Conservation (phyloP, 2,329 filamentous ascomycete genomes). For the Claviceps cyperi region DNA sequence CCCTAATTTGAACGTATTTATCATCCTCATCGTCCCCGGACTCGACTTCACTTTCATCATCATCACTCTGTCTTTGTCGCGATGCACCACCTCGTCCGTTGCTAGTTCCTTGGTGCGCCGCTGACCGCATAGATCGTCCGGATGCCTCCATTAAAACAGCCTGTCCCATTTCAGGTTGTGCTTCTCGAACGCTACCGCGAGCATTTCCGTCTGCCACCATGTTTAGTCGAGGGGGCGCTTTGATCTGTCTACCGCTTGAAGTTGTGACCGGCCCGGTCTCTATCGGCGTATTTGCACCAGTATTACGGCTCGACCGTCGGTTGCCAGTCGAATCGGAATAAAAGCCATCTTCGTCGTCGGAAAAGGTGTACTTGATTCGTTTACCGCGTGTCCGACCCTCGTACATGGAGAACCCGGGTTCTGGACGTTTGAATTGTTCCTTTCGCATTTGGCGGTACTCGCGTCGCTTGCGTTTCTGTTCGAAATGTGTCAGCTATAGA, state of each 20-base stretch:
- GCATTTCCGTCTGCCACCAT: slow-evolving; percentile 41
- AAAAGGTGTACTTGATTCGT: slow-evolving; percentile 91
- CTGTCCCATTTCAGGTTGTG: slow-evolving; percentile 24
- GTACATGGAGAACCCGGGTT: slow-evolving; percentile 83
- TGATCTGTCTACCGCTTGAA: slow-evolving; percentile 75
- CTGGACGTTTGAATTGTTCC: slow-evolving; percentile 74
- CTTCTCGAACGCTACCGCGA: slow-evolving; percentile 30
- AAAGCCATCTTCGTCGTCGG: slow-evolving; percentile 68
- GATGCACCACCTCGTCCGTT: slow-evolving; percentile 28
- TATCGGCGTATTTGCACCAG: slow-evolving; percentile 56
- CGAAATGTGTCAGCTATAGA: slow-evolving; percentile 9
- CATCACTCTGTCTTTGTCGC: slow-evolving; percentile 38
- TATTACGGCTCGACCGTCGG: slow-evolving; percentile 61
- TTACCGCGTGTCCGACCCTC: slow-evolving; percentile 94
- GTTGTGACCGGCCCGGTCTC: slow-evolving; percentile 55
- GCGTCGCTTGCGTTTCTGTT: slow-evolving; percentile 75
- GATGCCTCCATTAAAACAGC: slow-evolving; percentile 27
- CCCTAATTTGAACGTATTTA: slow-evolving; percentile 46
- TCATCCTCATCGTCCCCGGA: slow-evolving; percentile 64
- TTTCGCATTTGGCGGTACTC: slow-evolving; percentile 82
- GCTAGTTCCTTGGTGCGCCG: slow-evolving; percentile 33
- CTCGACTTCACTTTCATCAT: slow-evolving; percentile 58
- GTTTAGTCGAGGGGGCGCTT: slow-evolving; percentile 51
- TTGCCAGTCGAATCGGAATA: slow-evolving; percentile 44
- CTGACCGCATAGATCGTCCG: slow-evolving; percentile 36